These are phyloP conservation scores for Endocalyx cinctus DNA, from an alignment of 2,329 filamentous ascomycete genomes.

Conservation along the genomic window DNA sequence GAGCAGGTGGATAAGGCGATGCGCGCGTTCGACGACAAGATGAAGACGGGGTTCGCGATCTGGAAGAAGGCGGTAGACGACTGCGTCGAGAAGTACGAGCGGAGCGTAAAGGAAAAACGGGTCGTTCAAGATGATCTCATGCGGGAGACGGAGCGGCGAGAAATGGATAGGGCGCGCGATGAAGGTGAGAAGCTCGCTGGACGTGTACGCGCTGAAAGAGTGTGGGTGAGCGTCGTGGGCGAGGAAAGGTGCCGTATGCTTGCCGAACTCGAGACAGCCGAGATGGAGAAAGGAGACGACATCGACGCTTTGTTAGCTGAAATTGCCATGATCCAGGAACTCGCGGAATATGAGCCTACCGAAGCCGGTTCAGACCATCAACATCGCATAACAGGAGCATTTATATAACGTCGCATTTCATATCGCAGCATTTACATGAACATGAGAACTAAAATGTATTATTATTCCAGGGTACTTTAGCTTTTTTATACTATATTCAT, in stretches of 20 bases:
- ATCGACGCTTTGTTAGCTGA: slow-evolving; percentile 21
- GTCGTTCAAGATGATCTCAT: slow-evolving; percentile 38
- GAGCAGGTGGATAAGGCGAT: slow-evolving; percentile 28
- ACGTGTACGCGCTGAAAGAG: slow-evolving; percentile 37
- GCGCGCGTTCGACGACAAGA: slow-evolving; percentile 29
- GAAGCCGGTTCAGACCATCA: too few species aligned
- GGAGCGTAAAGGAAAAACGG: slow-evolving; percentile 34
- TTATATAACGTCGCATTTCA: too few species aligned
- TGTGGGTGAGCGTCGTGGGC: slow-evolving; percentile 42
- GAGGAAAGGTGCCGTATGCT: slow-evolving; percentile 41
- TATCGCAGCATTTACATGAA: too few species aligned
- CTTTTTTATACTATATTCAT: too few species aligned
- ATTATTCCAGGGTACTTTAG: too few species aligned
- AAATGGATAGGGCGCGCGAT: slow-evolving; percentile 21
- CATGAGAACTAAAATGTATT: too few species aligned
- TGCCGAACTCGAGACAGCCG: slow-evolving; percentile 34
- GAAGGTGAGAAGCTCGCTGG: slow-evolving; percentile 27
- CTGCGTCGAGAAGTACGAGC: slow-evolving; percentile 34
- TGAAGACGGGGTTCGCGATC: slow-evolving; percentile 36
- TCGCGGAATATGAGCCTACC: too few species aligned
- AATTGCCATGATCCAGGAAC: too few species aligned
- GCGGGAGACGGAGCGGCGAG: slow-evolving; percentile 31
- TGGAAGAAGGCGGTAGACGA: slow-evolving; percentile 37
- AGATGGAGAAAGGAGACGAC: slow-evolving; percentile 34
- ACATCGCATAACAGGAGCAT: too few species aligned